These are phyloP conservation scores for Dendrobium huoshanense DNA, from an alignment of 106 monocot genomes.

Conservation along the genomic window DNA sequence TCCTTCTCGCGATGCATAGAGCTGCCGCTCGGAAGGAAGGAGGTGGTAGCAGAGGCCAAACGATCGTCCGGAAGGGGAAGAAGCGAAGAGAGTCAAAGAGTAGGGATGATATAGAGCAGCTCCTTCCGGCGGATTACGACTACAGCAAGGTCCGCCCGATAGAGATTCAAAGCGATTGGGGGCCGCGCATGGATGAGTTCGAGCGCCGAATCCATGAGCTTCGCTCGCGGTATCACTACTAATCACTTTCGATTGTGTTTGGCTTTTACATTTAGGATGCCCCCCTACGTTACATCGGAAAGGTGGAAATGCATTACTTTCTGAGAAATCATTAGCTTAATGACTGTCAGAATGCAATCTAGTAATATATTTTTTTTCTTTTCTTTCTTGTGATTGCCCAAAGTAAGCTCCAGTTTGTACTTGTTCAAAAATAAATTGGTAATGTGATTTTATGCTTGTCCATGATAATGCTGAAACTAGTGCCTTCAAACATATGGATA, in stretches of 20 bases:
- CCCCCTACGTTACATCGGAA: neutral
- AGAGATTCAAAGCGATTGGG: slow-evolving; percentile 12
- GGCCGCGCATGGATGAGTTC: slow-evolving; percentile 10
- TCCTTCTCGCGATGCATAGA: slow-evolving; percentile 14
- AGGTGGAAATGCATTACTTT: neutral
- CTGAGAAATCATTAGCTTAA: neutral
- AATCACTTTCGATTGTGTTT: neutral
- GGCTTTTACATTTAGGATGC: too few relatives aligned
- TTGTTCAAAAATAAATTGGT: too few relatives aligned
- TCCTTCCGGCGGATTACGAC: slow-evolving; percentile 2
- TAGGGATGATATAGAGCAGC: neutral
- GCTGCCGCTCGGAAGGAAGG: slow-evolving; percentile 8
- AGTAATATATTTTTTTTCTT: too few relatives aligned
- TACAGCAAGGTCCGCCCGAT: slow-evolving; percentile 12
- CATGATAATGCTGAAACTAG: too few relatives aligned
- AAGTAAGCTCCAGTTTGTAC: too few relatives aligned
- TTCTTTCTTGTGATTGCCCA: too few relatives aligned
- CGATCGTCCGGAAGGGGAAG: neutral
- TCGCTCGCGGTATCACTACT: slow-evolving; percentile 2
- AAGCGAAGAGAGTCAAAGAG: neutral
- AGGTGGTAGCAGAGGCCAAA: neutral
- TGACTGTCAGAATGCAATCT: too few relatives aligned
- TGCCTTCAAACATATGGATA: too few relatives aligned
- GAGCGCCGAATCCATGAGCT: slow-evolving; percentile 1
- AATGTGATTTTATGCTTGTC: too few relatives aligned